Evolutionary conservation across 768 basidiomycete genomes (phyloP).

Genomic region (Rhodocollybia butyracea): DNA sequence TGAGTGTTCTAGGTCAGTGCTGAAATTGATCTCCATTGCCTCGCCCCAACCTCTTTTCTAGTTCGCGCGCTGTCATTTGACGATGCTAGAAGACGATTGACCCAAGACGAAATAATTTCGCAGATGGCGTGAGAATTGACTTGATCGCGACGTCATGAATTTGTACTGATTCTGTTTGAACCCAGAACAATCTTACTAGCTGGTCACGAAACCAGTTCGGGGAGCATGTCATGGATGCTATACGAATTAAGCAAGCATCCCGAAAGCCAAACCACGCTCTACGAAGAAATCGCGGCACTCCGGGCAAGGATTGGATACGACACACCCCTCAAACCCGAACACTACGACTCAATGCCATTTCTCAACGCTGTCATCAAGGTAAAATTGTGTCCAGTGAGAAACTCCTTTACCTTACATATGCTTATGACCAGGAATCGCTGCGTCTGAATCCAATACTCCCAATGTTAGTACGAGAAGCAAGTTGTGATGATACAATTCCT

Average conservation of each 20-base stretch:
- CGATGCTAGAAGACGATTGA: slow-evolving; percentile 38
- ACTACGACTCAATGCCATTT: slow-evolving; percentile 32
- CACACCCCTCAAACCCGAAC: slow-evolving; percentile 13
- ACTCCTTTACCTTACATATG: not conserved
- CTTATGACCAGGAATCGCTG: slow-evolving; percentile 22
- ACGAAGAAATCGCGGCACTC: slow-evolving; percentile 48
- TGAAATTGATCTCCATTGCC: not conserved
- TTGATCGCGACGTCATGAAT: not conserved
- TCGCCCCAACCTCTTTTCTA: slow-evolving; percentile 13
- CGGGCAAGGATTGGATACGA: slow-evolving; percentile 12
- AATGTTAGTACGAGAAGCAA: slow-evolving; percentile 28
- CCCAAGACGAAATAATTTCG: slow-evolving; percentile 44
- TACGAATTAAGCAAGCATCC: slow-evolving; percentile 59
- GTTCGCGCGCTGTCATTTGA: slow-evolving; percentile 55
- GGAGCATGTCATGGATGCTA: slow-evolving; percentile 55
- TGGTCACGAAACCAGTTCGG: slow-evolving; percentile 62
- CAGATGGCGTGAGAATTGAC: slow-evolving; percentile 32
- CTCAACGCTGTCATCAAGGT: slow-evolving; percentile 21
- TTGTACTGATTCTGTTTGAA: not conserved
- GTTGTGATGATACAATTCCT: slow-evolving; percentile 39
- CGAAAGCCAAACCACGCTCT: slow-evolving; percentile 55
- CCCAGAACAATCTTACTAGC: slow-evolving; percentile 40
- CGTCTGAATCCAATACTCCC: slow-evolving; percentile 30
- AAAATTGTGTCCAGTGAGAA: no score
- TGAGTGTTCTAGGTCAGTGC: slow-evolving; percentile 18